Conservation (phyloP, 257 asterid species). For the Eucommia ulmoides region DNA sequence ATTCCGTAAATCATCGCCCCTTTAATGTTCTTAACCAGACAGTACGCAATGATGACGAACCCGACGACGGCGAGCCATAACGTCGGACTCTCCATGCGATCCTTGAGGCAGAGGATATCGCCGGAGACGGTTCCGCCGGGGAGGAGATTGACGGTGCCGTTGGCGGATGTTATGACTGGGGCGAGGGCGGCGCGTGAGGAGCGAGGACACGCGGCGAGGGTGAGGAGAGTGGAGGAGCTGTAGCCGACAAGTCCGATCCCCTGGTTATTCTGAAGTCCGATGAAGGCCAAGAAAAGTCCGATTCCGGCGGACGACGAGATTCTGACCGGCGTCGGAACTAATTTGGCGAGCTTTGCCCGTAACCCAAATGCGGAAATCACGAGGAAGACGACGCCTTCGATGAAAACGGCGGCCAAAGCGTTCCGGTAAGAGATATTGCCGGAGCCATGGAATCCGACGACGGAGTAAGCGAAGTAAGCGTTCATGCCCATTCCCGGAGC, state of each 20-base stretch:
- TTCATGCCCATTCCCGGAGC: slow-evolving; percentile 97
- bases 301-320: slow-evolving; percentile 89
- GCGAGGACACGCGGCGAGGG: slow-evolving; percentile 78
- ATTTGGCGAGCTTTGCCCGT: slow-evolving; percentile 64
- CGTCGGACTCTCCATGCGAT: slow-evolving; percentile 82
- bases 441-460: slow-evolving; percentile 91
- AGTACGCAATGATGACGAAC: slow-evolving; percentile 63
- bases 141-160: slow-evolving; percentile 50
- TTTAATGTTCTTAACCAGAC: slow-evolving; percentile 56
- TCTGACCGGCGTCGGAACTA: slow-evolving; percentile 74
- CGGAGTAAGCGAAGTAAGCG: slow-evolving; percentile 87
- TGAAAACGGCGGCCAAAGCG: slow-evolving; percentile 82
- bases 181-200: slow-evolving; percentile 47
- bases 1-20: slow-evolving; percentile 94
- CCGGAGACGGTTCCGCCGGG: slow-evolving; percentile 69
- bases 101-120: slow-evolving; percentile 61
- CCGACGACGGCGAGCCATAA: slow-evolving; percentile 83
- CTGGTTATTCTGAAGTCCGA: slow-evolving; percentile 71
- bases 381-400: slow-evolving; percentile 65
- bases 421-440: slow-evolving; percentile 59
- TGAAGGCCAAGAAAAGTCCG: slow-evolving; percentile 75
- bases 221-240: slow-evolving; percentile 71
- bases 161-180: slow-evolving; percentile 32
- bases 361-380: slow-evolving; percentile 63
- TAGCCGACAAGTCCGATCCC: slow-evolving; percentile 71